Evolutionary conservation across 306 rosid species (phyloP).

Genomic region (Cicer chorassanicum): DNA sequence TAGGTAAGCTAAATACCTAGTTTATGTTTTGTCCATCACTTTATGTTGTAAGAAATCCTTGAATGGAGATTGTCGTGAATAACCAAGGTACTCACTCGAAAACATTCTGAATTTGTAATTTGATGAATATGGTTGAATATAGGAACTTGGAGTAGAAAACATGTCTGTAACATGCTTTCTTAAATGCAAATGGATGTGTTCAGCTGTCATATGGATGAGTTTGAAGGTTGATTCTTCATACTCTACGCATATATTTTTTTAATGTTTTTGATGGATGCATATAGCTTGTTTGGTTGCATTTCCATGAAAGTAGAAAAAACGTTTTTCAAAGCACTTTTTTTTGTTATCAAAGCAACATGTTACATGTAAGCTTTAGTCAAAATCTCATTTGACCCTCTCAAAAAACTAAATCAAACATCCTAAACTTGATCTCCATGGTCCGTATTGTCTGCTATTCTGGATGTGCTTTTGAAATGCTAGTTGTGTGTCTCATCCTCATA

Average conservation of each 20-base stretch:
- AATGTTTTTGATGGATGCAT: background rate
- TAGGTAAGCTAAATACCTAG: conserved; percentile 38
- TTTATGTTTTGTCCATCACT: conserved; percentile 30
- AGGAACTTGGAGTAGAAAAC: conserved; percentile 1
- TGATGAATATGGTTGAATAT: conserved; percentile 20
- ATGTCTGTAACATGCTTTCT: background rate
- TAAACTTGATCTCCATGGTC: background rate
- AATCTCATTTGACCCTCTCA: background rate
- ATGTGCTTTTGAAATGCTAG: background rate
- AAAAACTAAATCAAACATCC: background rate
- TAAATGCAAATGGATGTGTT: conserved; percentile 14
- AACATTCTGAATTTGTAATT: conserved; percentile 29
- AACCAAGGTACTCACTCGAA: background rate
- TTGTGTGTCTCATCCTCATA: background rate
- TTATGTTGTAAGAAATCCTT: conserved; percentile 11
- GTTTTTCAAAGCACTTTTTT: background rate
- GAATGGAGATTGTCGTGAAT: conserved; percentile 27
- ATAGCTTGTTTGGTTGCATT: background rate
- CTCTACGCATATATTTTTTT: background rate
- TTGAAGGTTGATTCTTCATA: background rate
- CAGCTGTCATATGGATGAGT: background rate
- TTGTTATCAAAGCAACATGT: background rate
- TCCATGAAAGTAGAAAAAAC: background rate
- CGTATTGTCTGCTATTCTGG: background rate
- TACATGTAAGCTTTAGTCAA: background rate